Evolutionary conservation across 2,329 filamentous ascomycete species (phyloP), one percentile per base, ranked within the genome.

Genomic region (Dactylellina drechsleri): DNA sequence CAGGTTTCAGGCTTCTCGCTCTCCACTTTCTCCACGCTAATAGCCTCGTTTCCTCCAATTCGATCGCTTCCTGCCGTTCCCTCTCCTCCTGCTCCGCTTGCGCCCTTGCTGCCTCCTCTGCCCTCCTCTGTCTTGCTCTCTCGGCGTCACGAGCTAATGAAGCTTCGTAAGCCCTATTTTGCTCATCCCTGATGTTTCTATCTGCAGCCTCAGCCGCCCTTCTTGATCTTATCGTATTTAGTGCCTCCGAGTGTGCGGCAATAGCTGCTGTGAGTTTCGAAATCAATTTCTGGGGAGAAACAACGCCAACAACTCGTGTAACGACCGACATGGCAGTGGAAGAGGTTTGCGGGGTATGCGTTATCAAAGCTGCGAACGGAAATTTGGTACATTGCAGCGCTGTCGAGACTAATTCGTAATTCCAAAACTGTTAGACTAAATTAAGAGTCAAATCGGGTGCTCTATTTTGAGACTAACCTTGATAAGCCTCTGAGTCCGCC

Each of bases 91-190:
- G 84, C n/a, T 82, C 85, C 15, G 87, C 87, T 49, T 84, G 85
- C 78, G 88, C 87, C 77, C 89, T 88, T 12, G 88, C 90, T 77
- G 89, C 89, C 28, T 87, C 87, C 16, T 90, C 91, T 31, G 85
- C 85, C 58, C 87, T 87, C 80, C 88, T 88, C 81, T 90, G 88
- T 36, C 91, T 86, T 0, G 92, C 91, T 18, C 94, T 90, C 81
- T 97, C 93, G 45, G 93, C 86, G 82, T 99, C 95, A 74, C 89
- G 88, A 8, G 93, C 94, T 31, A 99, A 84, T 0, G 92, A 96
- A 76, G 93, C 88, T 83, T 99, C 93, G 81, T 99, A 99, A 0
- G 95, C 95, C 8, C 88, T 91, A 81, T 98, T 93, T 81, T 99
- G 95, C 81, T 97, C 89, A 75, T 91, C 87, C n/a, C 93, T 88